Conservation (phyloP, 495 filamentous ascomycete species). For the Sabuloglossum arenarium region DNA sequence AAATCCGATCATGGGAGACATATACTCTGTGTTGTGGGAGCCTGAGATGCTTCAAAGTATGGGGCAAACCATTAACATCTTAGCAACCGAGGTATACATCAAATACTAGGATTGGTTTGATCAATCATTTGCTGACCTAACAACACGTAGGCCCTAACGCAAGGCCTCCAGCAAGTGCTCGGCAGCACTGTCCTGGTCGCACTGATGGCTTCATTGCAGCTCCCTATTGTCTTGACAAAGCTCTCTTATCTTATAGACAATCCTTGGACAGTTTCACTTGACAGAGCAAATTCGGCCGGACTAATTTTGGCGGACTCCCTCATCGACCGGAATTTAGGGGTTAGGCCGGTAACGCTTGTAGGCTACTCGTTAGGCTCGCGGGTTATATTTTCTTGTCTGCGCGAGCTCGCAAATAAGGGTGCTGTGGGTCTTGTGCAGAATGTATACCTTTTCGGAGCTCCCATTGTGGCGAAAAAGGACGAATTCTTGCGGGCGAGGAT, state of each 20-base stretch:
- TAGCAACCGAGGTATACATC: conserved; percentile 77
- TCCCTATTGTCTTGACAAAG: conserved; percentile 84
- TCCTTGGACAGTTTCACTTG: conserved; percentile 87
- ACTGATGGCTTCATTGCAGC: conserved; percentile 83
- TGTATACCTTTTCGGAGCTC: conserved; percentile 84
- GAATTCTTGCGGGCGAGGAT: conserved; percentile 66
- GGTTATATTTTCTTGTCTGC: conserved; percentile 82
- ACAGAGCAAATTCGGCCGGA: conserved; percentile 69
- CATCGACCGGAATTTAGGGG: conserved; percentile 78
- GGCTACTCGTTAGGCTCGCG: conserved; percentile 86
- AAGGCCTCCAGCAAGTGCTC: conserved; percentile 88
- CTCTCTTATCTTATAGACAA: conserved; percentile 96
- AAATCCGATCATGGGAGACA: conserved; percentile 92
- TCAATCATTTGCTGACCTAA: conserved; percentile 3
- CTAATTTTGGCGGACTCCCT: conserved; percentile 92
- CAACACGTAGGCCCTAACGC: conserved; percentile 55
- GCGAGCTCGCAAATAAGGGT: conserved; percentile 69
- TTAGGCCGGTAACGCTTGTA: conserved; percentile 82
- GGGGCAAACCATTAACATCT: conserved; percentile 94
- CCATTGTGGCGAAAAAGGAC: conserved; percentile 77
- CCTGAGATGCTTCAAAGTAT: conserved; percentile 94
- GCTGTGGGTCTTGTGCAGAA: conserved; percentile 88
- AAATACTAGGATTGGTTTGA: background rate
- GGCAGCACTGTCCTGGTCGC: conserved; percentile 72
- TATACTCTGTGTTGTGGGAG: conserved; percentile 96